Base-by-base conservation (phyloP, 2,329 filamentous ascomycete genomes). In the Trichophyton benhamiae region DNA sequence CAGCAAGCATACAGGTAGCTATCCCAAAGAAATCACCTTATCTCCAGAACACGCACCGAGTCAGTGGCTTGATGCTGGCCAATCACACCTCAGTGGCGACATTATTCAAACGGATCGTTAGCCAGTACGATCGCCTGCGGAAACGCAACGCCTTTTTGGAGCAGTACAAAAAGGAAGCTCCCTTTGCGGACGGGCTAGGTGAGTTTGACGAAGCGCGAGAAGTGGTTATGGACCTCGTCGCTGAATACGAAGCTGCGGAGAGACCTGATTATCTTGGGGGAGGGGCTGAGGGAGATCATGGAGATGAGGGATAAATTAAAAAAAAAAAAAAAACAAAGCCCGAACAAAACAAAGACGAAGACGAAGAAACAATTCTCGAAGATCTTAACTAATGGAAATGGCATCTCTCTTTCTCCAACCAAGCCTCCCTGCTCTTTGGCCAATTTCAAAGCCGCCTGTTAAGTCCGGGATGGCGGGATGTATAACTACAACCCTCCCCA, bases 51-150 rank as follows among this genome's bases (percentile, higher is more conserved):
- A 90, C 89, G 67, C 91, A 96, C 72, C 87, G 94, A 57, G 94
- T 99, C 60, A 96, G 90, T 66, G 94, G 94, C 1, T 82, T 99
- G 62, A 99, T 99, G 94, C 79, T 99, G 63, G 94, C 94, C 11
- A 99, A 99, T 72, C 94, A 99, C 73, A 99, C 94, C 0, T 95
- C 91, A 66, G 95, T 99, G 67, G 89, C 92, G 55, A 96, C 94
- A 25, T 82, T 99, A 8, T 99, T 99, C 80, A 96, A 95, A 74
- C 85, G 92, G 52, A 96, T 97, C 65, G 83, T 96, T 13, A 83
- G 84, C 65, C 92, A 95, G 72, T 99, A 97, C 75, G 91, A 96
- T 69, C 87, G 88, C 27, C 87, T 99, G 80, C 84, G 94, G 62
- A 97, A 97, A 77, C 88, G 92, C 59, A 97, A 97, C 73, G 94